Conservation (phyloP, 2,329 filamentous ascomycete species). For the Xylaria sp. region DNA sequence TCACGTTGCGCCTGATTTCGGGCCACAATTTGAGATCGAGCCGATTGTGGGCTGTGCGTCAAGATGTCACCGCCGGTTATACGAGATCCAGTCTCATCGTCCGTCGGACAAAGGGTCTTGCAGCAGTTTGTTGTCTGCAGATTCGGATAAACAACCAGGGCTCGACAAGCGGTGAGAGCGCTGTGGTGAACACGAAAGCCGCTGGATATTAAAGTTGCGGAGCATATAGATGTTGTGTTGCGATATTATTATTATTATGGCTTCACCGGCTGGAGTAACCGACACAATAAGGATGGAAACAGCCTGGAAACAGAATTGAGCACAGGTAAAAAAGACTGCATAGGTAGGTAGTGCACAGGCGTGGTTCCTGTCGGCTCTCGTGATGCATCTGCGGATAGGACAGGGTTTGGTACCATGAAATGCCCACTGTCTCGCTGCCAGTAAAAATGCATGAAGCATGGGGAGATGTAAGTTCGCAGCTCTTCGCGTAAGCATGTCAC, state of each 20-base stretch:
- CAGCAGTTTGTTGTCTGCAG: constrained; percentile 31
- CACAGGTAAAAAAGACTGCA: constrained; percentile 1
- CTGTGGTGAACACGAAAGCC: background rate
- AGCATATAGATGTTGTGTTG: constrained; percentile 24
- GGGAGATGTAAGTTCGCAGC: constrained; percentile 21
- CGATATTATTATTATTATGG: constrained; percentile 21
- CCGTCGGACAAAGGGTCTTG: constrained; percentile 20
- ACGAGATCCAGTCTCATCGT: constrained; percentile 21
- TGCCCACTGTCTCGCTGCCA: constrained; percentile 14
- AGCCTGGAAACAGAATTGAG: constrained; percentile 9
- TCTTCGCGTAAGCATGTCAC: constrained; percentile 26
- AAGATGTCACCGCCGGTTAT: constrained; percentile 14
- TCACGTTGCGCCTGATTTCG: constrained; percentile 8
- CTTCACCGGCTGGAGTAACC: constrained; percentile 21
- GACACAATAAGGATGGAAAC: constrained; percentile 5
- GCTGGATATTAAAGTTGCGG: constrained; percentile 27
- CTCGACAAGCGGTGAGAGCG: constrained; percentile 17
- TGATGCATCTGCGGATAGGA: constrained; percentile 21
- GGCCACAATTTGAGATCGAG: constrained; percentile 12
- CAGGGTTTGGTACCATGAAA: constrained; percentile 22
- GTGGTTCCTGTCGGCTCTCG: constrained; percentile 22
- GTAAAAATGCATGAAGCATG: constrained; percentile 20
- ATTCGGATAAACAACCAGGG: constrained; percentile 24
- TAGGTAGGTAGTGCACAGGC: constrained; percentile 9
- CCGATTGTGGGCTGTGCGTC: constrained; percentile 6